Conservation (phyloP, 129 eudicot genomes). For the Saposhnikovia divaricata region DNA sequence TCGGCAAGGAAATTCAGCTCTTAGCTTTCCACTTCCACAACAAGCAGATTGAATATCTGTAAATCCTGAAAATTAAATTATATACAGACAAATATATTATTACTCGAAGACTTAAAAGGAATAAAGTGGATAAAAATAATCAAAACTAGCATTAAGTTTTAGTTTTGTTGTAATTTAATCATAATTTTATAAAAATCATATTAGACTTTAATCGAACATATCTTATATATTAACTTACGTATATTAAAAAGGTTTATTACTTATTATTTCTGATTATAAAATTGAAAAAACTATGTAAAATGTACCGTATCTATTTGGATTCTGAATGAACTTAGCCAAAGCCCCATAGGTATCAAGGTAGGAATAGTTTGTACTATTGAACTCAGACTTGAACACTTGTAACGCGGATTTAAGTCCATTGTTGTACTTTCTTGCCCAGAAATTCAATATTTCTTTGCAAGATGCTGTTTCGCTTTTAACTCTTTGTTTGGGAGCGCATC, state of each 20-base stretch:
- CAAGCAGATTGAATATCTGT: slow-evolving; percentile 62
- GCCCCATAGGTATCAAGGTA: background rate
- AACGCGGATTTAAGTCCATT: slow-evolving; percentile 31
- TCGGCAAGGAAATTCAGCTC: slow-evolving; percentile 51
- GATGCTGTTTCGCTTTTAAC: slow-evolving; percentile 23
- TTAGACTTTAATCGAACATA: no score
- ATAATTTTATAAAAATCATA: no score
- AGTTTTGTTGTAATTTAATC: no score
- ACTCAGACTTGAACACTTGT: slow-evolving; percentile 26
- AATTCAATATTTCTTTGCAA: slow-evolving; percentile 49
- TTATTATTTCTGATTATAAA: no score
- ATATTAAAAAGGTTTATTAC: no score
- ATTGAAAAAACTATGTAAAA: no score
- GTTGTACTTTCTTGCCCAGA: slow-evolving; percentile 58
- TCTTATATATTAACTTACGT: no score
- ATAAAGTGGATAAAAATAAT: no score
- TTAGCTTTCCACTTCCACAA: slow-evolving; percentile 67
- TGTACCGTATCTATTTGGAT: background rate
- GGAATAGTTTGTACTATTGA: background rate
- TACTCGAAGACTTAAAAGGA: no score
- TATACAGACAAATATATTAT: background rate
- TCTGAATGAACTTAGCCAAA: background rate
- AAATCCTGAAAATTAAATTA: slow-evolving; percentile 36
- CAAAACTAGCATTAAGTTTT: no score
- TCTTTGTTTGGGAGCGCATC: slow-evolving; percentile 73